Evolutionary conservation across 1,284 basidiomycete species (phyloP), one percentile per base, ranked within the genome.

Genomic region (Mycena citricolor): DNA sequence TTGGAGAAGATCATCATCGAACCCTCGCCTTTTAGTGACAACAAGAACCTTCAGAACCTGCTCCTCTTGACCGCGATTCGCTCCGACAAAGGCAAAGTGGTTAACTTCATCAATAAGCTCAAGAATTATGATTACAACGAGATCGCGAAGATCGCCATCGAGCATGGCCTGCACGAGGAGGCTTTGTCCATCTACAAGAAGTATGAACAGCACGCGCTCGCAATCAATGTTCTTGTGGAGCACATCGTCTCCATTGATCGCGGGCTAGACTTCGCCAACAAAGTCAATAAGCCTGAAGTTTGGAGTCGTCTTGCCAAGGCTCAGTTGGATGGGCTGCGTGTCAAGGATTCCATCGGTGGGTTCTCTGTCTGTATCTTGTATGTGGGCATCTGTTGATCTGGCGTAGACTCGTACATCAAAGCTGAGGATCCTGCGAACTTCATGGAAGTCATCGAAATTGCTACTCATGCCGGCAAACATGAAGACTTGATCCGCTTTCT

Each of bases 1-100:
- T 74, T 99, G 54, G 97, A 99, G 76, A 99, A 99, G 78, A 97
- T 99, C 62, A 90, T 99, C 63, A 83, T 99, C 44, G 94, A 99
- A 65, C 87, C 89, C 1, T 97, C 95, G 25, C 89, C 97, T 6
- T 99, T 99, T 81, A 93, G 87, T 61, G 95, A 99, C 70, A 99
- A 99, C 74, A 83, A 83, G 61, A 95, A 92, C 63, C 76, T 98
- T 25, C 94, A 97, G 73, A 97, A 97, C 66, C 74, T 99, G 51
- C 72, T 99, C 52, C 78, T 99, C 61, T 77, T 99, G 49, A 99
- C 97, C 4, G 94, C 97, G 28, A 91, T 99, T 59, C 89, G 94
- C 52, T 92, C 95, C 16, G 97, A 99, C 73, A 97, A 97, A 75
- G 94, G 94, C 66, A 97, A 97, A 70, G 97, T 99, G 29, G 94